These are phyloP conservation scores for Hygrophila difformis DNA, from an alignment of 257 asterid genomes.

Conservation along the genomic window DNA sequence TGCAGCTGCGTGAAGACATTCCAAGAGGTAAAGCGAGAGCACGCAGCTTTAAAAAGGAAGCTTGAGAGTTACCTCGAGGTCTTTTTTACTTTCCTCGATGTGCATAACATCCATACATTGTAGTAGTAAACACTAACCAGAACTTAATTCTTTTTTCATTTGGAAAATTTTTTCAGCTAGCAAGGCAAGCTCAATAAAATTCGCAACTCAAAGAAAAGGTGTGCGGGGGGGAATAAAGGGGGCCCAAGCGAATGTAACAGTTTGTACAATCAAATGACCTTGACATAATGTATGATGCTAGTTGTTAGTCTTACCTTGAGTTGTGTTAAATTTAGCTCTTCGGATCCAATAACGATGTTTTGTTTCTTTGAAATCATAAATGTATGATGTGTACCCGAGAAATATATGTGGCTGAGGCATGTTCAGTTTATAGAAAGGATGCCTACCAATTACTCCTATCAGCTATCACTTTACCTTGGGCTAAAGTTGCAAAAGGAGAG, in stretches of 20 bases:
- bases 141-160: too few species aligned
- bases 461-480: too few species aligned
- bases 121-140: too few species aligned
- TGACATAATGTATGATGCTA: slow-evolving; percentile 4
- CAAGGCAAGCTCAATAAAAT: slow-evolving; percentile 30
- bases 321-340: background rate
- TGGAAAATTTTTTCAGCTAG: slow-evolving; percentile 22
- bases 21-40: slow-evolving; percentile 58
- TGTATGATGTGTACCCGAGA: too few species aligned
- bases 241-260: slow-evolving; percentile 6
- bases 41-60: slow-evolving; percentile 45
- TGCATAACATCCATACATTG: too few species aligned
- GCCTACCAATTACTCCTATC: too few species aligned
- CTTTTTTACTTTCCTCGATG: too few species aligned
- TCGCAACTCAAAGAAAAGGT: background rate
- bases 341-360: too few species aligned
- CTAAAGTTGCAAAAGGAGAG: too few species aligned
- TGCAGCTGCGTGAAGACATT: slow-evolving; percentile 58
- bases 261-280: slow-evolving; percentile 8
- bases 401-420: too few species aligned
- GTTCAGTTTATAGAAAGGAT: too few species aligned
- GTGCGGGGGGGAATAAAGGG: background rate
- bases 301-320: background rate
- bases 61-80: slow-evolving; percentile 75
- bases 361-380: too few species aligned